Evolutionary conservation across 768 basidiomycete genomes (phyloP), one percentile per base, ranked within the genome.

Genomic region (Auriscalpium orientale): DNA sequence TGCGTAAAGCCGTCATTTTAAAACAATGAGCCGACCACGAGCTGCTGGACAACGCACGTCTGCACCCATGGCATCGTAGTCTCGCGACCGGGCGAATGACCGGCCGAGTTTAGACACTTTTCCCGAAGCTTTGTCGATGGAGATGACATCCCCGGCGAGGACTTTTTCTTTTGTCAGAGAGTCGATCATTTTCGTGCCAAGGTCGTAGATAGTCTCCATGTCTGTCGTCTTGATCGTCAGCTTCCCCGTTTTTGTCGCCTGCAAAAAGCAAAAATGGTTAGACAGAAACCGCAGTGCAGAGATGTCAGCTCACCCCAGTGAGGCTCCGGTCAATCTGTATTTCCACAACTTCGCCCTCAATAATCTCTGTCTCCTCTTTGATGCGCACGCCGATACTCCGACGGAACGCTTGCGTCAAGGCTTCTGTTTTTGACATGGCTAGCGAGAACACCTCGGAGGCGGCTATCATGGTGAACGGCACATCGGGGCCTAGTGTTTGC

Each of bases 151-250:
- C 22, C 97, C 97, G 0, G 87, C 87, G 7, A 93, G 79, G 7
- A 98, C 93, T 65, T 98, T 98, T 74, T 98, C 97, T 72, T 98
- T 97, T 40, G 92, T 89, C 33, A 99, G 74, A 4, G 94, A 87
- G 62, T 99, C 97, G 49, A 99, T 98, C 97, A 99, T 98, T 79
- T 98, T 99, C 50, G 87, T 91, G 11, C 97, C 97, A 34, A 98
- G 80, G 72, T 99, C 97, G 68, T 99, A 99, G 35, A 99, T 88
- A 5, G 97, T 98, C 75, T 98, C 97, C 97, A 99, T 98, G 70
- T 98, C 95, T 2, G 94, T 97, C 13, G 93, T 95, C 72, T 98
- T 98, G 65, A 99, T 89, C 0, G 97, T 98, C 58, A 98, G 71
- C 69, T 97, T 95, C 3, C 95, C 97, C 2, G 97, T 98, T 74